Evolutionary conservation across 106 monocot genomes (phyloP).

Genomic region (Iris macrosiphon): DNA sequence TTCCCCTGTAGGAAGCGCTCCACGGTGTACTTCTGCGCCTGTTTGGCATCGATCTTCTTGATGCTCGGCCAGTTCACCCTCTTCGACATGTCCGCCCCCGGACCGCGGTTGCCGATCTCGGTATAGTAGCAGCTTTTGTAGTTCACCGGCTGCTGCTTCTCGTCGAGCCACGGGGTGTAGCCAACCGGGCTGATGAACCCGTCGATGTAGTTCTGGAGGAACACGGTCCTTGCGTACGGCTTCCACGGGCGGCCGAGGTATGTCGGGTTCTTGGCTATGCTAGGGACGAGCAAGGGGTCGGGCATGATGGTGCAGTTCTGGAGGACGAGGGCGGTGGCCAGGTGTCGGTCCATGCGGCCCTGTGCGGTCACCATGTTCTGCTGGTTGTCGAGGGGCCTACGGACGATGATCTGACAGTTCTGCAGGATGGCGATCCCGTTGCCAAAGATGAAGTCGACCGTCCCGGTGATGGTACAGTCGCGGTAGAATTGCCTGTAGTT

Average conservation of each 20-base stretch:
- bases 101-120: constrained; percentile 30
- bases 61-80: constrained; percentile 30
- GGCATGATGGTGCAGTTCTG: constrained; percentile 54
- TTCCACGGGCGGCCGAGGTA: constrained; percentile 46
- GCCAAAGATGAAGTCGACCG: constrained; percentile 81
- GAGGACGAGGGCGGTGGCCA: constrained; percentile 37
- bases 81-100: constrained; percentile 24
- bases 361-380: constrained; percentile 66
- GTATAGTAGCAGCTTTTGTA: constrained; percentile 27
- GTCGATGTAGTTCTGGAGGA: constrained; percentile 21
- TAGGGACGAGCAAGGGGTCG: constrained; percentile 13
- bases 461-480: constrained; percentile 47
- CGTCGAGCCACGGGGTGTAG: constrained; percentile 28
- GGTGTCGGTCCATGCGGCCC: constrained; percentile 35
- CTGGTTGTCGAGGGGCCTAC: constrained; percentile 57
- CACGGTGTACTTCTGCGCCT: constrained; percentile 19
- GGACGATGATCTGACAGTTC: constrained; percentile 48
- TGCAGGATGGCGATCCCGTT: constrained; percentile 43
- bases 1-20: constrained; percentile 21
- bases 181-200: constrained; percentile 31
- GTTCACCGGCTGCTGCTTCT: background rate
- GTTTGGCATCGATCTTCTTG: constrained; percentile 7
- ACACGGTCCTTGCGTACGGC: constrained; percentile 26
- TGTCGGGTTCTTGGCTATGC: constrained; percentile 7
- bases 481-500: constrained; percentile 56